These are phyloP conservation scores for Scalesia atractyloides DNA, from an alignment of 129 eudicot genomes.

Conservation along the genomic window DNA sequence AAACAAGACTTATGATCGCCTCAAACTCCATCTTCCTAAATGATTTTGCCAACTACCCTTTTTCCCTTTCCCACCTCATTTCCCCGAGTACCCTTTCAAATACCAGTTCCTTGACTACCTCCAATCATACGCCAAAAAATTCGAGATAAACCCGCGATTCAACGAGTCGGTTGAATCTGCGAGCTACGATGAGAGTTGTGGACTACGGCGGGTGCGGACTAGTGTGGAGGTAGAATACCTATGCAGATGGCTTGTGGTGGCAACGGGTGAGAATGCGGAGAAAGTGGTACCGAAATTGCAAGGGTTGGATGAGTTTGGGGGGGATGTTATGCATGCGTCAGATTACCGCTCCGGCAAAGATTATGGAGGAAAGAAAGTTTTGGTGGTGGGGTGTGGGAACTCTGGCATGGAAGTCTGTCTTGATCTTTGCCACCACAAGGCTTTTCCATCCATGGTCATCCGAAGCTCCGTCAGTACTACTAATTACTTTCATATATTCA, in stretches of 20 bases:
- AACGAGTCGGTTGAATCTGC: conserved; percentile 72
- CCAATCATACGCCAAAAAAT: conserved; percentile 65
- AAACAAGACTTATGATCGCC: conserved; percentile 80
- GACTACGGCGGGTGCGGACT: conserved; percentile 71
- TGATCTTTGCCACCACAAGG: conserved; percentile 83
- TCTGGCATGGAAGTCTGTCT: conserved; percentile 96
- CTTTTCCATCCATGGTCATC: conserved; percentile 71
- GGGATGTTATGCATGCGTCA: conserved; percentile 78
- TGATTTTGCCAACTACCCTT: conserved; percentile 79
- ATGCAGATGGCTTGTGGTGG: conserved; percentile 94
- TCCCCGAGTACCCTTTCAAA: conserved; percentile 79
- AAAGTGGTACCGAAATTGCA: conserved; percentile 73
- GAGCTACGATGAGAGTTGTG: conserved; percentile 70
- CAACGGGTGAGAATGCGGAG: conserved; percentile 92
- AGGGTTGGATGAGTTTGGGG: conserved; percentile 65
- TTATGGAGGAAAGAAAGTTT: conserved; percentile 51
- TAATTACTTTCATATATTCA: too few species aligned
- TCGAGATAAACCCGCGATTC: conserved; percentile 66
- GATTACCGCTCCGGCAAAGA: conserved; percentile 75
- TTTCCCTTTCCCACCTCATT: conserved; percentile 58
- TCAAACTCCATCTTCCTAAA: conserved; percentile 84
- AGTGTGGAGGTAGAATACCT: conserved; percentile 66
- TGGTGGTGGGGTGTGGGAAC: conserved; percentile 94
- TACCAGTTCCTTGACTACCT: conserved; percentile 74
- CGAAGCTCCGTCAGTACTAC: conserved; percentile 76